Base-by-base conservation (phyloP, 345 rosid species). In the Excoecaria agallocha region DNA sequence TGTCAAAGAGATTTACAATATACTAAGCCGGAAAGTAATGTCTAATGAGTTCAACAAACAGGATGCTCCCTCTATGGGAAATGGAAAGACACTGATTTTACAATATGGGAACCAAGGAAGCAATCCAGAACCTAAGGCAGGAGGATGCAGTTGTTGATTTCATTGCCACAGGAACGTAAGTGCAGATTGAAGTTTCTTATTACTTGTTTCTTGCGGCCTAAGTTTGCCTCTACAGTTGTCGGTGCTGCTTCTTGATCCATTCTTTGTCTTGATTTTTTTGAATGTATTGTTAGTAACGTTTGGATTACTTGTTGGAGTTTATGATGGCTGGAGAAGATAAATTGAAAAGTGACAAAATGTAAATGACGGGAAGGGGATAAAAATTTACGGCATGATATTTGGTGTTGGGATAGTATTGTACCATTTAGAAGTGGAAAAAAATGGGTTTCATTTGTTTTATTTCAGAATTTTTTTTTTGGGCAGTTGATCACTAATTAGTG, bases 11-110 rank as follows among this genome's bases (percentile, higher is more conserved):
- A 94, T 94, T 68, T 92, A 87, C 88, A 78, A 82, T 72, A 94
- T 94, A 77, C 70, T 94, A 73, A 91, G 98, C 86, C 85, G 93
- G 77, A 94, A 94, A 84, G 97, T 92, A 22, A 92, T 88, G 87
- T 88, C 98, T 38, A 93, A 87, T 56, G 98, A 92, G 69, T 81
- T 85, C 50, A 84, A 81, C 72, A 89, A 89, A 80, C 89, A 87
- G 68, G 95, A 86, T 61, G 80, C 89, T 43, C 76, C 89, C 13
- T 84, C 79, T n/a, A 81, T 93, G 66, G 83, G 88, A 69, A 84
- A 86, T 3, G 94, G 97, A 16, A 92, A 83, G 87, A 88, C 91
- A 1, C 87, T 94, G 76, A 90, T 92, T 77, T 74, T 94, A 72
- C 69, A 79, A 19, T 85, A 82, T 7, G 87, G 77, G 0, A 75